phyloP scores from a whole-genome alignment of 331 rosid species.

The Arachis monticola region DNA sequence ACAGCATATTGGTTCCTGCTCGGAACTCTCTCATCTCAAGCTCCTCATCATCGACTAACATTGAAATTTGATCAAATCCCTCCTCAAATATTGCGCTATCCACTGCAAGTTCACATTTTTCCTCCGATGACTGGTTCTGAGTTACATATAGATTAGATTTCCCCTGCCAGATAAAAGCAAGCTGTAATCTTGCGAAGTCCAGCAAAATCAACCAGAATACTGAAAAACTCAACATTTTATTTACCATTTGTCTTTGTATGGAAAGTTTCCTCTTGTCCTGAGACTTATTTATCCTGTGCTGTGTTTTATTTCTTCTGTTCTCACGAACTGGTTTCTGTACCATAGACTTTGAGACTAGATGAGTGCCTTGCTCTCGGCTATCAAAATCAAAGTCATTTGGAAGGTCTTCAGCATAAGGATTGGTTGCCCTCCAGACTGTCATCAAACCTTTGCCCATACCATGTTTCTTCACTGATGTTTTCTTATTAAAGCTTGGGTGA shows the following conservation, averaged over 20 bases:
- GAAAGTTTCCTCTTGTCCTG: slow-evolving; percentile 64
- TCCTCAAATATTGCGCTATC: slow-evolving; percentile 56
- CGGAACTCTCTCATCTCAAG: slow-evolving; percentile 76
- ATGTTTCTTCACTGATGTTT: slow-evolving; percentile 58
- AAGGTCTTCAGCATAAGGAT: slow-evolving; percentile 66
- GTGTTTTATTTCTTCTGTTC: slow-evolving; percentile 53
- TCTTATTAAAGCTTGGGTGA: slow-evolving; percentile 18
- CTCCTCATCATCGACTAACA: slow-evolving; percentile 90
- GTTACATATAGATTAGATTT: slow-evolving; percentile 45
- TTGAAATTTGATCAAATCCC: slow-evolving; percentile 50
- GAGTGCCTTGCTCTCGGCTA: slow-evolving; percentile 32
- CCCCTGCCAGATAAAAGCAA: slow-evolving; percentile 58
- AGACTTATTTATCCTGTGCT: slow-evolving; percentile 54
- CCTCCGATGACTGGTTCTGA: slow-evolving; percentile 47
- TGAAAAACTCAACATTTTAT: slow-evolving; percentile 8
- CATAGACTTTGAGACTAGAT: slow-evolving; percentile 42
- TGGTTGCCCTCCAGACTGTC: slow-evolving; percentile 92
- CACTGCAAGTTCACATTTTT: slow-evolving; percentile 74
- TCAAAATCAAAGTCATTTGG: slow-evolving; percentile 59
- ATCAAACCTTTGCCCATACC: slow-evolving; percentile 97
- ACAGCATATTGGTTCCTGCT: slow-evolving; percentile 51
- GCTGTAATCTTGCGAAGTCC: slow-evolving; percentile 29
- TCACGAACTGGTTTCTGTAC: slow-evolving; percentile 35
- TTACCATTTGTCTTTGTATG: slow-evolving; percentile 63
- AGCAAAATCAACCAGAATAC: slow-evolving; percentile 34